These are phyloP conservation scores for Sarocladium strictum DNA, from an alignment of 2,329 filamentous ascomycete species.

Conservation along the genomic window DNA sequence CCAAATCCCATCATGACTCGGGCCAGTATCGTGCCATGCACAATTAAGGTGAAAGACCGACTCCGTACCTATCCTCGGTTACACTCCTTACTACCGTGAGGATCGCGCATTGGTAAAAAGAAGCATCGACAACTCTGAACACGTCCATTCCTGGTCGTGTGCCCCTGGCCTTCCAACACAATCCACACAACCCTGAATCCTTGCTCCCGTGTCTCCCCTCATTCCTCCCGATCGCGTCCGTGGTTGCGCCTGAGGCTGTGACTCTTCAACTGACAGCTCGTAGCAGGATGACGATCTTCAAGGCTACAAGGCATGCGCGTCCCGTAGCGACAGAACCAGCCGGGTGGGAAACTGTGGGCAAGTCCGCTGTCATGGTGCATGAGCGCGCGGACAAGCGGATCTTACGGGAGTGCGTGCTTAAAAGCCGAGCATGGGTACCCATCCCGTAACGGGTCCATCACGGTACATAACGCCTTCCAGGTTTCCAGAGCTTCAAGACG, in stretches of 20 bases:
- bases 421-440: not conserved
- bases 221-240: constrained; percentile 8
- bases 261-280: not conserved
- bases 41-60: no score
- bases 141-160: not conserved
- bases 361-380: constrained; percentile 1
- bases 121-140: not conserved
- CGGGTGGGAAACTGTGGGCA: constrained; percentile 3
- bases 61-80: not conserved
- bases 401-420: not conserved
- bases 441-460: not conserved
- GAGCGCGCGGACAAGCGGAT: constrained; percentile 3
- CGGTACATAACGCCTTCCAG: not conserved
- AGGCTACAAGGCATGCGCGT: constrained; percentile 3
- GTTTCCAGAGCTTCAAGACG: not conserved
- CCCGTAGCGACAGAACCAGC: not conserved
- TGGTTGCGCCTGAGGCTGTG: constrained; percentile 2
- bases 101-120: not conserved
- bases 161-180: not conserved
- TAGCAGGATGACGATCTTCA: constrained; percentile 4
- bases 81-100: not conserved
- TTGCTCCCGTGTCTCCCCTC: constrained; percentile 2
- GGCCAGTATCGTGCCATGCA: not conserved
- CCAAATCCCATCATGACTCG: not conserved
- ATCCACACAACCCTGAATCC: not conserved